Evolutionary conservation across 345 rosid species (phyloP).

Genomic region (Noccaea caerulescens): DNA sequence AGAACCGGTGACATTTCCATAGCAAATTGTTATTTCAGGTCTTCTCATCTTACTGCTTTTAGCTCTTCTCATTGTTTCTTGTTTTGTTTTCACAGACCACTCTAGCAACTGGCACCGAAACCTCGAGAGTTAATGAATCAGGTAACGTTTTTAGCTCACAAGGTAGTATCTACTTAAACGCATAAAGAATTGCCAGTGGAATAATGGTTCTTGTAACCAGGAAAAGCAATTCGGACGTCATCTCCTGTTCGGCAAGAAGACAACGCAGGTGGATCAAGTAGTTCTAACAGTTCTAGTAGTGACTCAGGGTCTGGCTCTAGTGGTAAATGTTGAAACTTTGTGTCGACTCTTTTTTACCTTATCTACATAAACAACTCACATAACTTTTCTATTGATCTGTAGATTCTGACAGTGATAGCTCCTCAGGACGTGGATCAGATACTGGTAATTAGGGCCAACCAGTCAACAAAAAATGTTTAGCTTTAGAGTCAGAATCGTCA

Average conservation of each 20-base stretch:
- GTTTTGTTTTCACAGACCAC: slow-evolving; percentile 28
- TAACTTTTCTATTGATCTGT: slow-evolving; percentile 10
- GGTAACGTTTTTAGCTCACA: slow-evolving; percentile 34
- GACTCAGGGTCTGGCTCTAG: slow-evolving; percentile 47
- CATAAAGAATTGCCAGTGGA: not conserved
- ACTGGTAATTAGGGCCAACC: slow-evolving; percentile 37
- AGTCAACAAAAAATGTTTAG: slow-evolving; percentile 22
- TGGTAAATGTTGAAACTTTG: slow-evolving; percentile 39
- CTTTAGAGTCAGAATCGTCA: slow-evolving; percentile 26
- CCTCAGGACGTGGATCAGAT: slow-evolving; percentile 46
- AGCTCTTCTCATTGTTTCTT: slow-evolving; percentile 28
- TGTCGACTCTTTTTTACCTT: slow-evolving; percentile 8
- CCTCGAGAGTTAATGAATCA: slow-evolving; percentile 39
- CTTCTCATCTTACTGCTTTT: slow-evolving; percentile 16
- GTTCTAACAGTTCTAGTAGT: slow-evolving; percentile 49
- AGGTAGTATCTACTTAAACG: not conserved
- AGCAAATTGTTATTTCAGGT: slow-evolving; percentile 25
- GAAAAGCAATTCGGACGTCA: slow-evolving; percentile 34
- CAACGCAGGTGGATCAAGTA: slow-evolving; percentile 48
- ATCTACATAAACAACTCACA: slow-evolving; percentile 16
- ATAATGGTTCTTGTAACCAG: slow-evolving; percentile 30
- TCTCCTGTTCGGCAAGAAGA: slow-evolving; percentile 37
- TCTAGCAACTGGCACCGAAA: slow-evolving; percentile 33
- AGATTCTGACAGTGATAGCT: slow-evolving; percentile 47
- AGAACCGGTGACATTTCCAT: slow-evolving; percentile 40